A percentile compares a stretch with the other conserved stretches of the same genome.
phyloP scores from a whole-genome alignment of 352 stramenopile genomes.

The Globisporangium echinulatum region DNA sequence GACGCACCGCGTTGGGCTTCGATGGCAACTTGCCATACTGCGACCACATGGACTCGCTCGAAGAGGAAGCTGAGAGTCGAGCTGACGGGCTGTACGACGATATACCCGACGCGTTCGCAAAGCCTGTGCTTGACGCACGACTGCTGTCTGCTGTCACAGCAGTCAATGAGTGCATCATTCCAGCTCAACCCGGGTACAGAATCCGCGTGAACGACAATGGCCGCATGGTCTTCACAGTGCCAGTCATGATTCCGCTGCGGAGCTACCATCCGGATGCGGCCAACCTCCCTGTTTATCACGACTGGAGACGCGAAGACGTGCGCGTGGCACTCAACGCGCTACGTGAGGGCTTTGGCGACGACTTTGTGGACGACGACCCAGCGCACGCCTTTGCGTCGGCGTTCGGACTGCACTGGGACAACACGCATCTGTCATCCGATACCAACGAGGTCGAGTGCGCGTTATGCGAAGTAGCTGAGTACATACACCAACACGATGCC shows the following conservation, averaged over 20 bases:
- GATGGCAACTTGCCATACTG: background rate
- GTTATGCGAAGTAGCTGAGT: background rate
- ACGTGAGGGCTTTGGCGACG: background rate
- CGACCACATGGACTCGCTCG: background rate
- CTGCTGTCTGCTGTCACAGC: background rate
- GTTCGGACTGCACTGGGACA: constrained; percentile 4
- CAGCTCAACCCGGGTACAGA: background rate
- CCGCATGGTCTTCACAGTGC: background rate
- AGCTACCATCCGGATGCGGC: background rate
- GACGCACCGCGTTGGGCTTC: background rate
- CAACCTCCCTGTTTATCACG: background rate
- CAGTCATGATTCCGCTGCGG: background rate
- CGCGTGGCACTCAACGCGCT: background rate
- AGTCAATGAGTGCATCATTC: background rate
- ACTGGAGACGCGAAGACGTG: background rate
- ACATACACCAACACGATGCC: background rate
- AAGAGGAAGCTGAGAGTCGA: background rate
- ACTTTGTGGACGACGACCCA: background rate
- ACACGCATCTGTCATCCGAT: background rate
- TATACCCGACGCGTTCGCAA: background rate
- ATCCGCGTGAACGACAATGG: background rate
- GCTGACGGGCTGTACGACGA: background rate
- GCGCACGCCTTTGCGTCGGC: background rate
- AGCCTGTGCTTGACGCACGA: background rate
- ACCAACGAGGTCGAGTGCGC: background rate